Conservation (phyloP, 139 green algal genomes). For the Astrephomene gubernaculifera region DNA sequence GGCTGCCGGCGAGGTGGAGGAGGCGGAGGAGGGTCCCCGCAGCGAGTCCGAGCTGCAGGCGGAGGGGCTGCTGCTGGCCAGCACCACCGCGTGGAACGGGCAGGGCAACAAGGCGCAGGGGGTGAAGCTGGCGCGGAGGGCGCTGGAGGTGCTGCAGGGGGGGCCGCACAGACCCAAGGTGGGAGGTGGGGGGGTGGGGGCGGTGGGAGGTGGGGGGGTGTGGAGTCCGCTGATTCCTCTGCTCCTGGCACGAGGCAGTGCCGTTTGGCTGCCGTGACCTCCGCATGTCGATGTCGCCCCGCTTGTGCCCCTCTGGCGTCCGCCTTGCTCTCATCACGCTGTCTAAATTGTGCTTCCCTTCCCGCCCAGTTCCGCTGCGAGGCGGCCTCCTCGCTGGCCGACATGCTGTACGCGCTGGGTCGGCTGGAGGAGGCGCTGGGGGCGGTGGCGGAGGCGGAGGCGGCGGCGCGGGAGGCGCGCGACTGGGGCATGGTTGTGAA, state of each 20-base stretch:
- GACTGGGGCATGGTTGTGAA: slow-evolving; percentile 27
- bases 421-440: slow-evolving; percentile 18
- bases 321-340: background rate
- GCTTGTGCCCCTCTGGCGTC: background rate
- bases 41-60: too few species aligned
- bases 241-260: too few species aligned
- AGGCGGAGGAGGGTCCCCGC: too few species aligned
- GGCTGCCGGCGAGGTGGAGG: too few species aligned
- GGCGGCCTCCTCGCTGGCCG: slow-evolving; percentile 23
- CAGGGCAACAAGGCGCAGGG: background rate
- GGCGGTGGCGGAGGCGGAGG: slow-evolving; percentile 4
- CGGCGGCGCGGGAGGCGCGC: background rate
- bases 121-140: background rate
- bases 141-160: slow-evolving; percentile 8
- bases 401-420: slow-evolving; percentile 35
- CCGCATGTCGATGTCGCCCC: background rate
- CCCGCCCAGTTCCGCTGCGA: slow-evolving; percentile 3
- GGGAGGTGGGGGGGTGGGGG: background rate
- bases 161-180: slow-evolving; percentile 19
- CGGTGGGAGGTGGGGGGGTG: background rate
- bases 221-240: background rate
- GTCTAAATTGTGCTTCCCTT: background rate
- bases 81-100: slow-evolving; percentile 22
- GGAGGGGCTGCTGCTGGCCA: slow-evolving; percentile 18
- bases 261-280: background rate